A percentile compares a stretch with the other conserved stretches of the same genome.
phyloP scores from a whole-genome alignment of 352 stramenopile genomes.

The Phytophthora ramorum region DNA sequence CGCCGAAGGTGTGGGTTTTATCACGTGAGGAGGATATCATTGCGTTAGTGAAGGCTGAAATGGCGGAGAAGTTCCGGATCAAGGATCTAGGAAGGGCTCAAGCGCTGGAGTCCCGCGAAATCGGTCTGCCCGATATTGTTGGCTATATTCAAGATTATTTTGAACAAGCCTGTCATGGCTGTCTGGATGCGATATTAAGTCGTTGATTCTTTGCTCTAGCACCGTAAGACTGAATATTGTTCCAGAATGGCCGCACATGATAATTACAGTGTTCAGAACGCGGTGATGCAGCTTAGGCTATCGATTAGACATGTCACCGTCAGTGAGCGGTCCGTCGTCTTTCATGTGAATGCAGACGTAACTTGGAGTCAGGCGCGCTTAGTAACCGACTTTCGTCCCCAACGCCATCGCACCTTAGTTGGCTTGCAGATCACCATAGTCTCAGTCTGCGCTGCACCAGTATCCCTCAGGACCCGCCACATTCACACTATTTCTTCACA shows the following conservation, averaged over 20 bases:
- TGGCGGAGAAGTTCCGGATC: too few species aligned
- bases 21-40: too few species aligned
- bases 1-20: too few species aligned
- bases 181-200: neutral
- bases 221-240: neutral
- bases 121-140: neutral
- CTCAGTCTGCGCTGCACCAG: neutral
- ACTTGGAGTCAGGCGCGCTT: too few species aligned
- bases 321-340: too few species aligned
- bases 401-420: slow-evolving; percentile 27
- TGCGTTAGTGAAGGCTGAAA: too few species aligned
- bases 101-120: neutral
- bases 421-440: slow-evolving; percentile 14
- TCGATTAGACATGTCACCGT: too few species aligned
- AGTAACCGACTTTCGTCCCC: slow-evolving; percentile 2
- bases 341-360: too few species aligned
- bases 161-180: slow-evolving; percentile 28
- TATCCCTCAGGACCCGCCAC: too few species aligned
- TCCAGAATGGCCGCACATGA: neutral
- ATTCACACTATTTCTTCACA: too few species aligned
- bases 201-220: neutral
- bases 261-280: neutral
- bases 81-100: too few species aligned
- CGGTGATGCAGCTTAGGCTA: neutral
- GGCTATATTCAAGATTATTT: slow-evolving; percentile 30